These are phyloP conservation scores for Drosera capensis DNA, from an alignment of 148 eudicot species.

Conservation along the genomic window DNA sequence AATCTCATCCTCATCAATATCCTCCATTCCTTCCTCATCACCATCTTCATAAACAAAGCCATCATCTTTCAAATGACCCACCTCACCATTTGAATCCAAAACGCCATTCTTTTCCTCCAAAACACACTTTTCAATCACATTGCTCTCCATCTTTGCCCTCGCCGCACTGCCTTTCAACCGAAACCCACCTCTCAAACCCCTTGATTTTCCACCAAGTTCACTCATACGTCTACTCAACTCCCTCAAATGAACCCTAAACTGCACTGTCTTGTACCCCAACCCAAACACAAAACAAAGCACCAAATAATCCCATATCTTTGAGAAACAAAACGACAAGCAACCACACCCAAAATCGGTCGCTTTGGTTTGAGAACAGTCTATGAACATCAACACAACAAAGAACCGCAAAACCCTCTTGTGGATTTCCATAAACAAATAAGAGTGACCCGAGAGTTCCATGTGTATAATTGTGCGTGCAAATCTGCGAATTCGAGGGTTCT, in stretches of 20 bases:
- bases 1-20: slow-evolving; percentile 32
- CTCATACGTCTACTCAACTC: slow-evolving; percentile 8
- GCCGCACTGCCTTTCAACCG: slow-evolving; percentile 13
- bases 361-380: slow-evolving; percentile 34
- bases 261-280: slow-evolving; percentile 14
- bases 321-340: slow-evolving; percentile 29
- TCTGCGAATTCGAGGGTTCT: not conserved
- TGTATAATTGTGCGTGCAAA: not conserved
- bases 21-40: slow-evolving; percentile 13
- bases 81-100: slow-evolving; percentile 11
- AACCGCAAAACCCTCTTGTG: slow-evolving; percentile 17
- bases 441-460: not conserved
- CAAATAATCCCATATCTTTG: slow-evolving; percentile 16
- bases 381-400: slow-evolving; percentile 17
- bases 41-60: slow-evolving; percentile 8
- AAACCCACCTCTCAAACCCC: slow-evolving; percentile 13
- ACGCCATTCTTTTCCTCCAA: too few species aligned
- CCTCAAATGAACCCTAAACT: too few species aligned
- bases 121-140: too few species aligned
- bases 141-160: slow-evolving; percentile 18
- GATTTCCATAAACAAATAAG: slow-evolving; percentile 25
- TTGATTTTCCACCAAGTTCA: slow-evolving; percentile 25
- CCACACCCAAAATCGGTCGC: slow-evolving; percentile 42
- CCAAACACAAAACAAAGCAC: slow-evolving; percentile 19
- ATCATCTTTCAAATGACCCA: slow-evolving; percentile 2